Evolutionary conservation across 148 eudicot genomes (phyloP), one percentile per base, ranked within the genome.

Genomic region (Cornus suecica): DNA sequence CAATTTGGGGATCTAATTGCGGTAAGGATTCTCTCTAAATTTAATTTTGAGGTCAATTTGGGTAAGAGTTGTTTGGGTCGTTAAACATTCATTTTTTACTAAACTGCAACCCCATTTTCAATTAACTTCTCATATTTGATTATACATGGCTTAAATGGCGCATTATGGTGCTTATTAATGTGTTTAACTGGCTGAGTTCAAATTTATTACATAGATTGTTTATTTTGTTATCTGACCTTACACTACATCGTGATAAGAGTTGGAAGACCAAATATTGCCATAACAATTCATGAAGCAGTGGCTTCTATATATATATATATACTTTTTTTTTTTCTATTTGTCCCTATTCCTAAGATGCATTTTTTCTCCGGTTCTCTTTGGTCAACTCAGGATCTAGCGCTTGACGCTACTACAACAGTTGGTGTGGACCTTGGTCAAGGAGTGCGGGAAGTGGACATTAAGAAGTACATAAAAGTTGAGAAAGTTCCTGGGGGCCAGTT

Each of bases 401-500:
- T 92, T 74, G 98, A 92, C 77, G 90, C 98, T 29, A 94, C 96
- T 34, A 77, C 97, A 71, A 92, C 85, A 24, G 94, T 90, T 69
- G 98, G 97, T 37, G 97, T 94, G 61, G 98, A 94, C 68, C 75
- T 94, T 64, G 98, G 98, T 26, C 96, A 90, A 80, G 98, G 98
- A 45, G 51, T 90, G 66, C 87, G 88, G 52, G 98, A 94, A 77
- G 94, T 94, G 61, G 97, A 94, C 80, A 92, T 94, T 54, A 92
- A 94, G 84, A 94, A 89, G 82, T 94, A 90, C 80, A 87, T 94
- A 41, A 94, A 92, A 79, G 92, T 92, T 41, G 97, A 94, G 88
- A 94, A 94, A 76, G 63, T 94, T 25, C 98, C 98, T 71, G 98
- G 97, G 26, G 94, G 98, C 15, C 97, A 89, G 84, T 85, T 94